Percentiles rank a stretch among this genome's conserved stretches.
Evolutionary conservation across 148 eudicot genomes (phyloP).

Genomic region (Diospyros lotus): DNA sequence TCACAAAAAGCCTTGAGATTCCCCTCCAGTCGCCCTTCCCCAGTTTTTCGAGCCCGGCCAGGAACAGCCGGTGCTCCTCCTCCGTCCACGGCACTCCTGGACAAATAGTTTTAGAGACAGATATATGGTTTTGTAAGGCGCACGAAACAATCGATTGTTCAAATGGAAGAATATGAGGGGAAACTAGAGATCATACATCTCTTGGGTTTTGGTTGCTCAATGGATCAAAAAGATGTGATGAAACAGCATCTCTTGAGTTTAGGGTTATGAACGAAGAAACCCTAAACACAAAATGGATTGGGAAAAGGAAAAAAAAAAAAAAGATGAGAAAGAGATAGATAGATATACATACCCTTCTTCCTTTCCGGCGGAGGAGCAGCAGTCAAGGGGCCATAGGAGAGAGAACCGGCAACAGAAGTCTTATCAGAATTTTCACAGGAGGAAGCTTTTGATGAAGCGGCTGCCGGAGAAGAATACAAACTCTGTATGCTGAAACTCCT

Average conservation of each 20-base stretch:
- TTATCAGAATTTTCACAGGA: conserved; percentile 16
- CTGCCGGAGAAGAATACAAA: conserved; percentile 21
- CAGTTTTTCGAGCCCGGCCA: conserved; percentile 34
- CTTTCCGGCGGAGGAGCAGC: conserved; percentile 20
- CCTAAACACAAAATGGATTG: no score
- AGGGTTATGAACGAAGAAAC: no score
- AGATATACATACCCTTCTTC: conserved; percentile 28
- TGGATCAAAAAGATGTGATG: no score
- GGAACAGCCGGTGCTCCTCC: conserved; percentile 36
- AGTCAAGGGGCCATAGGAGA: conserved; percentile 27
- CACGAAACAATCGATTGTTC: no score
- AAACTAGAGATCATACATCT: no score
- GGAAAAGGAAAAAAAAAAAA: no score
- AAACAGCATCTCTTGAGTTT: no score
- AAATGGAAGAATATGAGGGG: no score
- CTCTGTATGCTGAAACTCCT: conserved; percentile 35
- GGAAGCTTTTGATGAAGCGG: conserved; percentile 16
- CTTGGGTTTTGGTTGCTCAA: no score
- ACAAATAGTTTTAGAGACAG: not conserved
- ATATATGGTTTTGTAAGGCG: no score
- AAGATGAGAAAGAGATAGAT: no score
- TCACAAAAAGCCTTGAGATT: conserved; percentile 39
- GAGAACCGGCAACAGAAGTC: conserved; percentile 16
- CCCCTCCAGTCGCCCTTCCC: conserved; percentile 58
- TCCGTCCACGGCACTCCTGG: conserved; percentile 44